phyloP scores from a whole-genome alignment of 2,329 filamentous ascomycete species.

The Aspergillus aculeatus region DNA sequence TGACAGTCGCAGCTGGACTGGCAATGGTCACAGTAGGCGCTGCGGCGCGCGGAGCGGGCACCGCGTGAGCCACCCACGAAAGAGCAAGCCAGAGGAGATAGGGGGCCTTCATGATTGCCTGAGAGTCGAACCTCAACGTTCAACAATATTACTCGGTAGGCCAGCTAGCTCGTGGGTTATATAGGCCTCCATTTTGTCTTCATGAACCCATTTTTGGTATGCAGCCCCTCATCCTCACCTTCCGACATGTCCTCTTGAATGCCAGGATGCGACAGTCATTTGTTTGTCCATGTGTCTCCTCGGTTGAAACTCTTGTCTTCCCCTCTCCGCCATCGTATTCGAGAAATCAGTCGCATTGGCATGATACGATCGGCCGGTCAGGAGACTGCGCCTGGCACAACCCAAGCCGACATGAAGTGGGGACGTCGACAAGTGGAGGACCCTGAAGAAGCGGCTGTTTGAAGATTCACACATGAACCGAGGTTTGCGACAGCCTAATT shows the following conservation, averaged over 20 bases:
- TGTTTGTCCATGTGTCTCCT: constrained; percentile 4
- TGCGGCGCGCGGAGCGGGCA: constrained; percentile 39
- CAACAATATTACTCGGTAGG: background rate
- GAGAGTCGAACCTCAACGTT: background rate
- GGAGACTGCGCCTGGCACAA: background rate
- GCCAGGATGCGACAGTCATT: background rate
- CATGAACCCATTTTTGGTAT: background rate
- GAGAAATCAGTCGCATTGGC: background rate
- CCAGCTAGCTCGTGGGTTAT: background rate
- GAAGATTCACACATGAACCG: background rate
- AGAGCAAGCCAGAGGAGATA: constrained; percentile 12
- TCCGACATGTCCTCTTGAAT: background rate
- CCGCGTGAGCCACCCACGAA: constrained; percentile 13
- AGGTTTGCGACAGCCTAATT: background rate
- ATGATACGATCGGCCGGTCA: background rate
- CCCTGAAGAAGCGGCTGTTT: background rate
- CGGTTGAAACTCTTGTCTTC: background rate
- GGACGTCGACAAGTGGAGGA: background rate
- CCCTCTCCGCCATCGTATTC: background rate
- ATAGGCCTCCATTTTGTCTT: background rate
- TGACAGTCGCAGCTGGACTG: constrained; percentile 53
- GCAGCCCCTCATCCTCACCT: background rate
- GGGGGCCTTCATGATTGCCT: constrained; percentile 9
- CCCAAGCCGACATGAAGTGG: background rate
- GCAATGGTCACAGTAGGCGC: constrained; percentile 55